Percentiles rank a stretch among this genome's conserved stretches.
phyloP scores from a whole-genome alignment of 2,329 filamentous ascomycete genomes.

The Domatiomyces catenatus region DNA sequence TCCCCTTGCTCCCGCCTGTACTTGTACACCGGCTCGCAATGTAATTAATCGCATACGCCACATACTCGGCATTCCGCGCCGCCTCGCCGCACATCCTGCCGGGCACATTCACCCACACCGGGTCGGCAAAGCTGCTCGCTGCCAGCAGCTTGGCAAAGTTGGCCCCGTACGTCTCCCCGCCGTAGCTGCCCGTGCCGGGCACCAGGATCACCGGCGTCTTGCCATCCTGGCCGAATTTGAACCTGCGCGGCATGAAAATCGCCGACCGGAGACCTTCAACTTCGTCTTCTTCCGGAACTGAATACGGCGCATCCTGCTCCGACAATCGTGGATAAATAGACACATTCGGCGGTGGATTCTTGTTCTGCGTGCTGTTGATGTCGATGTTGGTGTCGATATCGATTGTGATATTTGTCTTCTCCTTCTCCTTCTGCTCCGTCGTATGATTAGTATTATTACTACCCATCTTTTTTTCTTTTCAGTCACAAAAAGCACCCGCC shows the following conservation, averaged over 20 bases:
- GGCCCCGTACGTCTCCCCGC: slow-evolving; percentile 29
- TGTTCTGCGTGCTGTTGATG: slow-evolving; percentile 4
- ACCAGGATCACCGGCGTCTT: slow-evolving; percentile 37
- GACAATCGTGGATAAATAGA: slow-evolving; percentile 19
- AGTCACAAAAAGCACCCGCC: no score
- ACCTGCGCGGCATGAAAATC: slow-evolving; percentile 37
- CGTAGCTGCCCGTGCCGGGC: slow-evolving; percentile 38
- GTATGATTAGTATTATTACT: no score
- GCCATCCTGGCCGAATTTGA: slow-evolving; percentile 28
- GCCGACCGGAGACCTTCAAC: slow-evolving; percentile 35
- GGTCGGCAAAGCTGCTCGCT: slow-evolving; percentile 30
- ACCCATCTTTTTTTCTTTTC: no score
- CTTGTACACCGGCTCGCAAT: slow-evolving; percentile 27
- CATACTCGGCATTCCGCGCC: slow-evolving; percentile 39
- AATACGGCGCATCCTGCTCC: slow-evolving; percentile 34
- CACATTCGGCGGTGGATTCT: background rate
- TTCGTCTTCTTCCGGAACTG: slow-evolving; percentile 32
- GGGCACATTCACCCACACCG: slow-evolving; percentile 43
- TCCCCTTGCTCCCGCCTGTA: no score
- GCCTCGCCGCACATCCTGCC: slow-evolving; percentile 32
- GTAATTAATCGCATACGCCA: slow-evolving; percentile 43
- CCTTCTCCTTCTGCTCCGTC: no score
- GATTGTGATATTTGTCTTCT: no score
- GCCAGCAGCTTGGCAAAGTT: slow-evolving; percentile 37
- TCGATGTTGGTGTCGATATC: background rate